A percentile compares a stretch with the other conserved stretches of the same genome.
These are phyloP conservation scores for Myxozyma neotropica DNA, from an alignment of 805 yeast genomes.

Conservation along the genomic window DNA sequence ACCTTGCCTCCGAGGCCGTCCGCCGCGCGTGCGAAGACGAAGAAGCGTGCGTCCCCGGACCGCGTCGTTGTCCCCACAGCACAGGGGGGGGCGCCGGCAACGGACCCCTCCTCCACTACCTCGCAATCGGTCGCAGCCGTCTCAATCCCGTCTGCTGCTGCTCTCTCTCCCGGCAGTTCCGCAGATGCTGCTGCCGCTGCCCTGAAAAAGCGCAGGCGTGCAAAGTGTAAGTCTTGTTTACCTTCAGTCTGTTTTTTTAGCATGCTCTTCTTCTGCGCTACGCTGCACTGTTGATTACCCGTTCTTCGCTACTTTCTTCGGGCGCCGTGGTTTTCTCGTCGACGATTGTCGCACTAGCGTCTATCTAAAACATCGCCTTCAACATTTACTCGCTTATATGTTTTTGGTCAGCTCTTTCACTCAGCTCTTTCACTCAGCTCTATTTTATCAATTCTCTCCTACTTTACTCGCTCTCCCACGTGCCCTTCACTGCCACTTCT, in stretches of 20 bases:
- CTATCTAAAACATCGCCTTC: too few species aligned
- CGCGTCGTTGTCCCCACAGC: constrained; percentile 17
- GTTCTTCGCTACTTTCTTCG: background rate
- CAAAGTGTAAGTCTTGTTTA: constrained; percentile 26
- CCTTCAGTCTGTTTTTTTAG: background rate
- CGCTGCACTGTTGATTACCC: background rate
- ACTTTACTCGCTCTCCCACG: background rate
- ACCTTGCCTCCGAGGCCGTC: constrained; percentile 35
- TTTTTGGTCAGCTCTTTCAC: too few species aligned
- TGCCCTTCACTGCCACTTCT: too few species aligned
- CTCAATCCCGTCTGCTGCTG: background rate
- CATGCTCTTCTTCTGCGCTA: background rate
- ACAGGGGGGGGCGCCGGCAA: too few species aligned
- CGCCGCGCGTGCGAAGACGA: constrained; percentile 31
- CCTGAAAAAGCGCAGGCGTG: constrained; percentile 28
- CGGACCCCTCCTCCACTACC: background rate
- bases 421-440: too few species aligned
- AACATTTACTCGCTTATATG: too few species aligned
- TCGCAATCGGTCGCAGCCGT: background rate
- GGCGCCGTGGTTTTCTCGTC: too few species aligned
- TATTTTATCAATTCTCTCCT: background rate
- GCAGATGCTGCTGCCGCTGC: constrained; percentile 18
- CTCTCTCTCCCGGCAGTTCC: constrained; percentile 1
- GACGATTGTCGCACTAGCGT: too few species aligned
- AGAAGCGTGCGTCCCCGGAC: constrained; percentile 35